Conservation (phyloP, 2,329 filamentous ascomycete genomes). For the Penicillium sp. region DNA sequence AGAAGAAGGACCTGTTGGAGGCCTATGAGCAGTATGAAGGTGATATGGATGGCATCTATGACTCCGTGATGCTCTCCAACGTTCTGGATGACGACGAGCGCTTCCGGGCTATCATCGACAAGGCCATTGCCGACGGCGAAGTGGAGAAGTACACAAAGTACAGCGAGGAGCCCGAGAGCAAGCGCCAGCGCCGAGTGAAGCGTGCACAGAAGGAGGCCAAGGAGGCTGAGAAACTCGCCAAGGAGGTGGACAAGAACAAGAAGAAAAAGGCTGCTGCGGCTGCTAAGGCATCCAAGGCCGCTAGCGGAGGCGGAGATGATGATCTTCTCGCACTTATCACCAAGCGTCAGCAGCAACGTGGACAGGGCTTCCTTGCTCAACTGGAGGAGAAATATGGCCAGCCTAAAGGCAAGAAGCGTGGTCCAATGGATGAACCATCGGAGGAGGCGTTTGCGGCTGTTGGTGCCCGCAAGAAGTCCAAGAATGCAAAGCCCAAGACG, state of each 20-base stretch:
- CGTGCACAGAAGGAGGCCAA: conserved; percentile 70
- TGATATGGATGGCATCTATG: conserved; percentile 77
- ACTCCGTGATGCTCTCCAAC: conserved; percentile 84
- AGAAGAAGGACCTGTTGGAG: conserved; percentile 75
- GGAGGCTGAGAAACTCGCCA: conserved; percentile 76
- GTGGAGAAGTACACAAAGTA: conserved; percentile 73
- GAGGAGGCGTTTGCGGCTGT: conserved; percentile 66
- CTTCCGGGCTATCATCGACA: conserved; percentile 80
- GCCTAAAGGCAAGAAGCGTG: conserved; percentile 52
- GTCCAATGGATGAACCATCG: conserved; percentile 59
- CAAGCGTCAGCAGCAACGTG: conserved; percentile 69
- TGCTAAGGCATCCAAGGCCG: conserved; percentile 40
- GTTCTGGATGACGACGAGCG: conserved; percentile 83
- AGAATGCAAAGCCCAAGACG: conserved; percentile 43
- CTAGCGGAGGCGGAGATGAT: conserved; percentile 44
- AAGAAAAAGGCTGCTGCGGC: conserved; percentile 60
- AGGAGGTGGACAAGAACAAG: conserved; percentile 75
- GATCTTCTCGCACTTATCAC: conserved; percentile 76
- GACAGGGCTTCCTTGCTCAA: conserved; percentile 69
- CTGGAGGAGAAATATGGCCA: conserved; percentile 77
- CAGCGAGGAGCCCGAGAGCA: conserved; percentile 72
- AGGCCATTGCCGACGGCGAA: conserved; percentile 73
- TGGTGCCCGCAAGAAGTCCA: conserved; percentile 47
- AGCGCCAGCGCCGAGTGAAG: conserved; percentile 64
- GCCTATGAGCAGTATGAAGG: conserved; percentile 78